These are phyloP conservation scores for Globisporangium uncinulatum DNA, from an alignment of 352 stramenopile species.

Conservation along the genomic window DNA sequence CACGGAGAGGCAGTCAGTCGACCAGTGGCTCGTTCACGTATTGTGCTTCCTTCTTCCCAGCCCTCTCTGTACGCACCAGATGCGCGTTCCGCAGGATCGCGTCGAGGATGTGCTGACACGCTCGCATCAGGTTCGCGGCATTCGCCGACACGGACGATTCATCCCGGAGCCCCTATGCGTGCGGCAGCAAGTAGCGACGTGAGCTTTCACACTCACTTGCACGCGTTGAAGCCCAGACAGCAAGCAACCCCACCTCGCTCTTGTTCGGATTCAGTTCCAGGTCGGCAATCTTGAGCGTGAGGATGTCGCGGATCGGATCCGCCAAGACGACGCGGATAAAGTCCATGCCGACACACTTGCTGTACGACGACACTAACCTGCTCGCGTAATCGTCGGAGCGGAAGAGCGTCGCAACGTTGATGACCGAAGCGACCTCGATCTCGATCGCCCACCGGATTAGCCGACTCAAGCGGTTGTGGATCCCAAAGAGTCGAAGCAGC, in stretches of 20 bases:
- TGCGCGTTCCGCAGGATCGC: slow-evolving; percentile 66
- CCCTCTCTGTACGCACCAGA: slow-evolving; percentile 17
- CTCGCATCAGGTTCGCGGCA: slow-evolving; percentile 74
- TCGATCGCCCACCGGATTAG: slow-evolving; percentile 75
- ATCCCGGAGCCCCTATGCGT: slow-evolving; percentile 22
- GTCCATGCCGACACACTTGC: slow-evolving; percentile 62
- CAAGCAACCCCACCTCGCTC: slow-evolving; percentile 28
- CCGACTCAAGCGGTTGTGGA: slow-evolving; percentile 44
- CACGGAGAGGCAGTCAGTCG: not conserved
- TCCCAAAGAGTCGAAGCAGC: slow-evolving; percentile 61
- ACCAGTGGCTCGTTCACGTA: not conserved
- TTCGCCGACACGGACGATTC: slow-evolving; percentile 34
- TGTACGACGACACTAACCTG: slow-evolving; percentile 67
- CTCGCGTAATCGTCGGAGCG: slow-evolving; percentile 73
- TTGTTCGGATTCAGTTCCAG: slow-evolving; percentile 70
- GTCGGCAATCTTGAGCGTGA: slow-evolving; percentile 60
- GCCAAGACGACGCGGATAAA: slow-evolving; percentile 59
- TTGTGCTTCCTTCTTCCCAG: not conserved
- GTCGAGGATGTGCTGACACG: slow-evolving; percentile 80
- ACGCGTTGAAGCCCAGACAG: not conserved
- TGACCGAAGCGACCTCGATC: slow-evolving; percentile 64
- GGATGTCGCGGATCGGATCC: slow-evolving; percentile 58
- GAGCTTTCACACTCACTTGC: no score
- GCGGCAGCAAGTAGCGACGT: not conserved
- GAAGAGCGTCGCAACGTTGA: slow-evolving; percentile 76